A percentile compares a stretch with the other conserved stretches of the same genome.
phyloP scores from a whole-genome alignment of 2,329 filamentous ascomycete species.

The Cadophora gregata region DNA sequence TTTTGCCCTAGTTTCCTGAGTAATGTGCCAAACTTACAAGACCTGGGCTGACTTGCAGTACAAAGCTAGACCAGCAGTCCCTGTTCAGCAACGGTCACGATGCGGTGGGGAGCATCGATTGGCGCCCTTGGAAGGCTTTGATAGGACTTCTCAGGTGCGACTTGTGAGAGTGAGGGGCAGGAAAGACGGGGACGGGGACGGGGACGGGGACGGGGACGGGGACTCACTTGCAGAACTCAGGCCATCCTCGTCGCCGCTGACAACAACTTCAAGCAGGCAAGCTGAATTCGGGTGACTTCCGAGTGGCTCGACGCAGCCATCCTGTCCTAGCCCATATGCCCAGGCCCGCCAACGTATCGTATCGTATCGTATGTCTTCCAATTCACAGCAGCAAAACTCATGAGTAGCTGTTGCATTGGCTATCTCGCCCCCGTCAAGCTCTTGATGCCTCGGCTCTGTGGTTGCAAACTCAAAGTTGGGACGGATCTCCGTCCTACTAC shows the following conservation, averaged over 20 bases:
- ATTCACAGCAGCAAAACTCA: background rate
- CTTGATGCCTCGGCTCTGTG: background rate
- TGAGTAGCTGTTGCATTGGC: conserved; percentile 2
- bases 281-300: conserved; percentile 2
- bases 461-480: conserved; percentile 15
- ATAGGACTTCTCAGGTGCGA: background rate
- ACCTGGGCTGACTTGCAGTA: background rate
- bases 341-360: background rate
- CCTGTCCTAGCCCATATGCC: background rate
- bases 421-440: background rate
- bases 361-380: background rate
- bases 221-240: conserved; percentile 2
- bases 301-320: background rate
- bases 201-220: too few relatives aligned
- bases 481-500: background rate
- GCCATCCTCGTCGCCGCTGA: conserved; percentile 3
- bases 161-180: background rate
- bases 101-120: background rate
- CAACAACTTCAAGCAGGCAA: background rate
- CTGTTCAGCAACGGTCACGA: background rate
- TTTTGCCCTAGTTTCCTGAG: background rate
- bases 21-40: conserved; percentile 5
- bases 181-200: background rate
- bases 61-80: background rate
- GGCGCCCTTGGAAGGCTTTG: background rate